Conservation (phyloP, 2,329 filamentous ascomycete species). For the Aspergillus flavus region DNA sequence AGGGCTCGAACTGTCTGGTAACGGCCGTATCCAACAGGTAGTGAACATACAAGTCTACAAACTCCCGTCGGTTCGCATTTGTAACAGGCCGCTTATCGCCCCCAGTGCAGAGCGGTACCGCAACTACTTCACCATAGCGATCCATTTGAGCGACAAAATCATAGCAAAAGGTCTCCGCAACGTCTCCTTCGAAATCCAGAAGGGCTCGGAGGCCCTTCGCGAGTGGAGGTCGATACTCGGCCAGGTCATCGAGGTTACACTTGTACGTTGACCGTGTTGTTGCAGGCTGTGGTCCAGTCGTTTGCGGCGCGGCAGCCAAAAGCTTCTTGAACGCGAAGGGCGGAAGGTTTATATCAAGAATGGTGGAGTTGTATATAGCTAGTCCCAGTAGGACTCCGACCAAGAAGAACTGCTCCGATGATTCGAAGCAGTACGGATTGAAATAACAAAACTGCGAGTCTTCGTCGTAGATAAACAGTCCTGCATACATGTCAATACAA, state of each 20-base stretch:
- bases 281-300: conserved; percentile 58
- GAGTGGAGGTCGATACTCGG: conserved; percentile 76
- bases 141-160: conserved; percentile 80
- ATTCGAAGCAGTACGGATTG: conserved; percentile 86
- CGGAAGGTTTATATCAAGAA: conserved; percentile 83
- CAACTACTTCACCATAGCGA: conserved; percentile 69
- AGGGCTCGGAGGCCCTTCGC: conserved; percentile 75
- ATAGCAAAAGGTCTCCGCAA: conserved; percentile 76
- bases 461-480: conserved; percentile 90
- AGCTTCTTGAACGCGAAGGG: conserved; percentile 90
- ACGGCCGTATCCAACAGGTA: conserved; percentile 79
- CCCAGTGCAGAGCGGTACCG: conserved; percentile 71
- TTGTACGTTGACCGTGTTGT: conserved; percentile 62
- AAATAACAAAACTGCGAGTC: conserved; percentile 92
- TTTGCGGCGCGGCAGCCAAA: conserved; percentile 71
- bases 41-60: conserved; percentile 80
- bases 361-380: conserved; percentile 93
- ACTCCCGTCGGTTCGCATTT: conserved; percentile 81
- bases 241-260: conserved; percentile 78
- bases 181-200: conserved; percentile 81
- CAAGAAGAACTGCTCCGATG: conserved; percentile 87
- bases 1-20: conserved; percentile 83
- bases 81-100: conserved; percentile 78
- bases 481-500: conserved; percentile 45
- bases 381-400: conserved; percentile 85